Conservation (phyloP, 2,329 filamentous ascomycete genomes). For the Dothistroma pini region DNA sequence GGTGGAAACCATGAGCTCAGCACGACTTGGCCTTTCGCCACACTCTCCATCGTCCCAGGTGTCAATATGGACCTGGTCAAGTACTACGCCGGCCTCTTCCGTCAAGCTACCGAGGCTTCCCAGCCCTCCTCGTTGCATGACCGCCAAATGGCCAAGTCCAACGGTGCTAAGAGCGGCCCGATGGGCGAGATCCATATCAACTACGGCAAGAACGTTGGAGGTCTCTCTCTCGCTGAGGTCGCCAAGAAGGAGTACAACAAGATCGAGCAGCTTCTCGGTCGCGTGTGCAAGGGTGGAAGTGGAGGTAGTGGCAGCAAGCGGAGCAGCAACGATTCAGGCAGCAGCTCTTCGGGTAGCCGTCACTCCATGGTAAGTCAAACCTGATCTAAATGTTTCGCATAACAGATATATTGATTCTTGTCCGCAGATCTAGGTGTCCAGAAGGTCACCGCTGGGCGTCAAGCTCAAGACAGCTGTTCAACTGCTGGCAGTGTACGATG, state of each 20-base stretch:
- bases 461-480: background rate
- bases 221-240: slow-evolving; percentile 24
- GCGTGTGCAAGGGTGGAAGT: slow-evolving; percentile 7
- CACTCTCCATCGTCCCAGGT: slow-evolving; percentile 24
- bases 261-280: slow-evolving; percentile 23
- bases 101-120: slow-evolving; percentile 17
- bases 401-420: too few species aligned
- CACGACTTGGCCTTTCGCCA: slow-evolving; percentile 32
- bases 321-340: background rate
- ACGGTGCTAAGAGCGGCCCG: slow-evolving; percentile 15
- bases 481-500: background rate
- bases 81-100: slow-evolving; percentile 29
- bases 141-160: slow-evolving; percentile 15
- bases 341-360: background rate
- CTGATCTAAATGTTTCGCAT: too few species aligned
- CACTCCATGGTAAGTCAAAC: background rate
- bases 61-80: slow-evolving; percentile 25
- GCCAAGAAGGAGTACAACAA: slow-evolving; percentile 27
- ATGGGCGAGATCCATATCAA: slow-evolving; percentile 30
- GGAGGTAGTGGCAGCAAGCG: background rate
- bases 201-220: slow-evolving; percentile 21
- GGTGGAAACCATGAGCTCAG: slow-evolving; percentile 22
- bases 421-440: background rate
- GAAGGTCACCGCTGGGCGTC: background rate
- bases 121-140: slow-evolving; percentile 15